phyloP scores from a whole-genome alignment of 2,329 filamentous ascomycete species.

The Parastagonospora nodorum region DNA sequence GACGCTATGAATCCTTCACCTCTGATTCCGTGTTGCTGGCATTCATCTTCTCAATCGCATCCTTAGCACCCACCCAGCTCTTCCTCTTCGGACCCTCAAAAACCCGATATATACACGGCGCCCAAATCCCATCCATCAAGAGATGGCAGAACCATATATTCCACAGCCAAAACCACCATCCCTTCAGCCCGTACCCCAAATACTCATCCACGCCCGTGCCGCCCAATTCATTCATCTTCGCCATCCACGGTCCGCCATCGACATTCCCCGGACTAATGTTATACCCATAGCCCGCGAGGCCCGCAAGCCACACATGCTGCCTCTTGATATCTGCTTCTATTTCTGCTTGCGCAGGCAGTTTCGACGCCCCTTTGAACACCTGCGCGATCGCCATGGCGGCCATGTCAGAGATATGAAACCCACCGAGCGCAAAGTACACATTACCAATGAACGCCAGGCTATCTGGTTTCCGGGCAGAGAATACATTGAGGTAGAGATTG shows the following conservation, averaged over 20 bases:
- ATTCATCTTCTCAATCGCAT: conserved; percentile 41
- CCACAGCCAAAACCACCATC: conserved; percentile 51
- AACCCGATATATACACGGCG: conserved; percentile 49
- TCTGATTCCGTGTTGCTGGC: neutral
- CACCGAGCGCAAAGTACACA: conserved; percentile 46
- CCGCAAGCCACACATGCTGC: conserved; percentile 31
- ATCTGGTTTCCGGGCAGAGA: conserved; percentile 51
- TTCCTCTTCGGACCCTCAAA: conserved; percentile 48
- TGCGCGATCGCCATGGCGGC: conserved; percentile 54
- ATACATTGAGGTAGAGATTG: conserved; percentile 52
- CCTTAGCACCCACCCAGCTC: conserved; percentile 49
- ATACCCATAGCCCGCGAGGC: conserved; percentile 42
- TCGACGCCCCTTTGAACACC: conserved; percentile 49
- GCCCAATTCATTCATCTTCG: conserved; percentile 50
- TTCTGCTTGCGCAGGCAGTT: conserved; percentile 42
- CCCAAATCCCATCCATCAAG: conserved; percentile 48
- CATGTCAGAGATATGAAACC: conserved; percentile 45
- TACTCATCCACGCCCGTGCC: conserved; percentile 50
- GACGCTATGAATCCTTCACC: too few relatives aligned
- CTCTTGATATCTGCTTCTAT: conserved; percentile 34
- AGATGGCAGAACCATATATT: conserved; percentile 48
- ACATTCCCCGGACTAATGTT: conserved; percentile 29
- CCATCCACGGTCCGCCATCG: conserved; percentile 38
- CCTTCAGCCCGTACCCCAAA: conserved; percentile 49
- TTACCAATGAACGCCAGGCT: conserved; percentile 51